Evolutionary conservation across 495 filamentous ascomycete genomes (phyloP).

Genomic region (Aspergillus diversus): DNA sequence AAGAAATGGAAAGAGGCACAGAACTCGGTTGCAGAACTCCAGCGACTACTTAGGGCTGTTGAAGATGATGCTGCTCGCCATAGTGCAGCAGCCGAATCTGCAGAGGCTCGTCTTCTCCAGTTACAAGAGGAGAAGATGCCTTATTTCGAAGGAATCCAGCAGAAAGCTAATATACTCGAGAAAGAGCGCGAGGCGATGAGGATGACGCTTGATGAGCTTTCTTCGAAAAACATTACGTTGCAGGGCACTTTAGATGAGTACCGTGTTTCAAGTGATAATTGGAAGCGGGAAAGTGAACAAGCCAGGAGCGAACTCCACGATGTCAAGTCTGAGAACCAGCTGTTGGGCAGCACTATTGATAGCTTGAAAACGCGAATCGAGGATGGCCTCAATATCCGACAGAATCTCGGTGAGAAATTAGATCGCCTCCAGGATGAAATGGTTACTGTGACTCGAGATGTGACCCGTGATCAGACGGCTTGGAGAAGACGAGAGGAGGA

Average conservation of each 20-base stretch:
- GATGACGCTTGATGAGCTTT: constrained; percentile 65
- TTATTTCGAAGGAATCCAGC: constrained; percentile 53
- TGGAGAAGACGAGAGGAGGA: constrained; percentile 75
- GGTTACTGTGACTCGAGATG: constrained; percentile 71
- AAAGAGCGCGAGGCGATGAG: constrained; percentile 66
- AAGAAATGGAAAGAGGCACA: constrained; percentile 68
- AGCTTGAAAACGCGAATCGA: constrained; percentile 75
- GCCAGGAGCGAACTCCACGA: constrained; percentile 56
- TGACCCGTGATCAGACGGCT: constrained; percentile 76
- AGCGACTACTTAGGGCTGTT: constrained; percentile 70
- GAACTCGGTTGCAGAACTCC: constrained; percentile 71
- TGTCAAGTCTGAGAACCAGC: constrained; percentile 57
- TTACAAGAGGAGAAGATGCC: constrained; percentile 57
- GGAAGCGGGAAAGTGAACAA: constrained; percentile 51
- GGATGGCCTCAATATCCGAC: constrained; percentile 78
- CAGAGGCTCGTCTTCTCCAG: constrained; percentile 56
- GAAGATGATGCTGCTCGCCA: constrained; percentile 74
- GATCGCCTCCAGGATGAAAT: constrained; percentile 84
- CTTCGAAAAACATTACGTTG: constrained; percentile 59
- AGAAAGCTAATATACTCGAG: constrained; percentile 64
- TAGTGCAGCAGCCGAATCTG: constrained; percentile 69
- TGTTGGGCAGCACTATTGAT: constrained; percentile 67
- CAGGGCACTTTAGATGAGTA: constrained; percentile 65
- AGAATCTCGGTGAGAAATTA: constrained; percentile 78
- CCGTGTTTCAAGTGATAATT: constrained; percentile 57